These are phyloP conservation scores for Aquilaria malaccensis DNA, from an alignment of 345 rosid genomes.

Conservation along the genomic window DNA sequence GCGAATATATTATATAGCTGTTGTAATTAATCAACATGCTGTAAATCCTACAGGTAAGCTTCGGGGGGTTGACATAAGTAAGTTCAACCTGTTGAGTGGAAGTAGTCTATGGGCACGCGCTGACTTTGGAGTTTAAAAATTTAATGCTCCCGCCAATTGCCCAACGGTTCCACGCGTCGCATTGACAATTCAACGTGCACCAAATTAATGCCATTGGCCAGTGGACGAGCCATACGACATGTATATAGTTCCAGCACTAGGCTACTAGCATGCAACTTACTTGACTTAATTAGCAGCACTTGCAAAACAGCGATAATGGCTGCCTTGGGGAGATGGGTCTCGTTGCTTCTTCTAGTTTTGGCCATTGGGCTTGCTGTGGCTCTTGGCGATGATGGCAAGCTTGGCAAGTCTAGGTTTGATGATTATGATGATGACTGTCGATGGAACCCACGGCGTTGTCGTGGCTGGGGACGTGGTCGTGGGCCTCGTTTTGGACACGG, in stretches of 20 bases:
- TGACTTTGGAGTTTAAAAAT: too few relatives aligned
- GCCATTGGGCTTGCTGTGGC: slow-evolving; percentile 19
- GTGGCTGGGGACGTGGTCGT: slow-evolving; percentile 14
- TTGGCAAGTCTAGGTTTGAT: slow-evolving; percentile 22
- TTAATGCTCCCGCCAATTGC: too few relatives aligned
- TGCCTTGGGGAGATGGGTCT: slow-evolving; percentile 24
- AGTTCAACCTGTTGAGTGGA: too few relatives aligned
- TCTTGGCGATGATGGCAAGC: slow-evolving; percentile 21
- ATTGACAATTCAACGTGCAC: not conserved
- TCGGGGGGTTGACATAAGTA: too few relatives aligned
- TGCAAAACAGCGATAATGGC: slow-evolving; percentile 10
- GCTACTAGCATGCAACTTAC: not conserved
- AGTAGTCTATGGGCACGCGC: too few relatives aligned
- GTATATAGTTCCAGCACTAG: not conserved
- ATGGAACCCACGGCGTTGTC: slow-evolving; percentile 19
- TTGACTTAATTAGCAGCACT: not conserved
- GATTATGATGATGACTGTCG: slow-evolving; percentile 27
- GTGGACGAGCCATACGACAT: slow-evolving; percentile 14
- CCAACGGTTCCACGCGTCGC: too few relatives aligned
- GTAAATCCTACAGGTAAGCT: too few relatives aligned
- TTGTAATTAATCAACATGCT: too few relatives aligned
- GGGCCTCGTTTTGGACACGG: slow-evolving; percentile 18
- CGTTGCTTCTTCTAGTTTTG: slow-evolving; percentile 28
- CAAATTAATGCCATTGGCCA: slow-evolving; percentile 28
- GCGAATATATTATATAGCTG: too few relatives aligned